phyloP scores from a whole-genome alignment of 768 basidiomycete species.

The Mycena amicta region DNA sequence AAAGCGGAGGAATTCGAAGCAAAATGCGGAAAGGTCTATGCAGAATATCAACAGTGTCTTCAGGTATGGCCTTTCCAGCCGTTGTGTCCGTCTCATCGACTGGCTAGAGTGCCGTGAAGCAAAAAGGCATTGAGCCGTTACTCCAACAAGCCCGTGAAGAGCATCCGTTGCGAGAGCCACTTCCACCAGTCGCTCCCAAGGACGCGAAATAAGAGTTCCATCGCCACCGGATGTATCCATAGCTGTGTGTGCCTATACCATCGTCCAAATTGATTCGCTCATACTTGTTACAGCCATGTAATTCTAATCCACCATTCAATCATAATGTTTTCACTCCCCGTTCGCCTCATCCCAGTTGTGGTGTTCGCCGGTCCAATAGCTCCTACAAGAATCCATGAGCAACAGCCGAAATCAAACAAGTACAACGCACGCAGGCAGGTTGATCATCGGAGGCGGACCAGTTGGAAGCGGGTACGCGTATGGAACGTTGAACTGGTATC shows the following conservation, averaged over 20 bases:
- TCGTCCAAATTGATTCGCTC: no score
- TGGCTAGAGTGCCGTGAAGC: constrained; percentile 73
- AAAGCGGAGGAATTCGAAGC: constrained; percentile 89
- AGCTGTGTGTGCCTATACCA: no score
- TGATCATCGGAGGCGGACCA: constrained; percentile 19
- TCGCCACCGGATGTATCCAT: constrained; percentile 2
- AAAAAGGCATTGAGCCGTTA: constrained; percentile 73
- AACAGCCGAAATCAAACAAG: no score
- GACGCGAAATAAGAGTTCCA: constrained; percentile 10
- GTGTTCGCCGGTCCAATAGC: constrained; percentile 17
- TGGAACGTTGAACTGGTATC: constrained; percentile 2
- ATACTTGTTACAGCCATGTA: not conserved
- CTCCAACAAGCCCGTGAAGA: constrained; percentile 81
- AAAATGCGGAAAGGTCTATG: constrained; percentile 85
- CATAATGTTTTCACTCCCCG: not conserved
- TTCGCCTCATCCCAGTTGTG: constrained; percentile 19
- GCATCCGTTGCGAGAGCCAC: constrained; percentile 70
- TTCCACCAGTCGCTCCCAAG: constrained; percentile 38
- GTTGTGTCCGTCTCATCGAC: not conserved
- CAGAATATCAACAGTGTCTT: constrained; percentile 77
- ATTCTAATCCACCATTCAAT: not conserved
- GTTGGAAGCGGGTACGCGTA: constrained; percentile 11
- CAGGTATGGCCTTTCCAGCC: constrained; percentile 53
- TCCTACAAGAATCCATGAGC: no score
- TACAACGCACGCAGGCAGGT: no score